A percentile compares a stretch with the other conserved stretches of the same genome.
These are phyloP conservation scores for Terana coerulea DNA, from an alignment of 768 basidiomycete genomes.

Conservation along the genomic window DNA sequence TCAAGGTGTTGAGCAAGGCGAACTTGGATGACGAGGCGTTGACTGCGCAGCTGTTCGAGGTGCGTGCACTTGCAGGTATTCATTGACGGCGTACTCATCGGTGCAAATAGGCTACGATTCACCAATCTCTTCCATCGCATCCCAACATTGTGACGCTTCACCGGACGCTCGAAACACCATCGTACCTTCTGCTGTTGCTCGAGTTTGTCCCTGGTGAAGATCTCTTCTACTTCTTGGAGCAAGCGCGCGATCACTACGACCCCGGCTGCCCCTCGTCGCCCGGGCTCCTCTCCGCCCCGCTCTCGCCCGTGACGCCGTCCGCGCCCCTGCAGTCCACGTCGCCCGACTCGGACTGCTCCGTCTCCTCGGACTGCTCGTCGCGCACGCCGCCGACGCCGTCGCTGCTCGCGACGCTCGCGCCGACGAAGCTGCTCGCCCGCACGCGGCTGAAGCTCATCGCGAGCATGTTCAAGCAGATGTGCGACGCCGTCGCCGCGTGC, in stretches of 20 bases:
- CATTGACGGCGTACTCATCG: too few species aligned
- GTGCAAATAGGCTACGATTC: constrained; percentile 93
- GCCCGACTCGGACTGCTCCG: constrained; percentile 42
- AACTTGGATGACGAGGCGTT: constrained; percentile 88
- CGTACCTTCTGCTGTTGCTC: constrained; percentile 87
- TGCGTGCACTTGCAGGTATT: constrained; percentile 34
- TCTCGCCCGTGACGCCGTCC: constrained; percentile 20
- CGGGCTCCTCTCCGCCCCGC: constrained; percentile 17
- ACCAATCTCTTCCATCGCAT: constrained; percentile 87
- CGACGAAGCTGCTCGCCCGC: constrained; percentile 76
- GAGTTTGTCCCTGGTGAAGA: constrained; percentile 98
- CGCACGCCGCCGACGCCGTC: constrained; percentile 92
- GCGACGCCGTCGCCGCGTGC: constrained; percentile 92
- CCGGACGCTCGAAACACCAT: constrained; percentile 87
- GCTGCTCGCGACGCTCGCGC: constrained; percentile 79
- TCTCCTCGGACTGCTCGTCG: constrained; percentile 33
- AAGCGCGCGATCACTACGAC: constrained; percentile 84
- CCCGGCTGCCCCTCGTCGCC: constrained; percentile 28
- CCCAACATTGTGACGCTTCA: constrained; percentile 94
- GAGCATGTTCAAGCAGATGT: constrained; percentile 99
- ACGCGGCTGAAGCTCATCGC: constrained; percentile 90
- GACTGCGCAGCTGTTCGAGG: constrained; percentile 88
- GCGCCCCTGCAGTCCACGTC: constrained; percentile 80
- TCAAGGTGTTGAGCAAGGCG: constrained; percentile 94
- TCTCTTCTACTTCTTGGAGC: constrained; percentile 97